Evolutionary conservation across 2,329 filamentous ascomycete species (phyloP), one percentile per base, ranked within the genome.

Genomic region (Diaporthe ilicicola): DNA sequence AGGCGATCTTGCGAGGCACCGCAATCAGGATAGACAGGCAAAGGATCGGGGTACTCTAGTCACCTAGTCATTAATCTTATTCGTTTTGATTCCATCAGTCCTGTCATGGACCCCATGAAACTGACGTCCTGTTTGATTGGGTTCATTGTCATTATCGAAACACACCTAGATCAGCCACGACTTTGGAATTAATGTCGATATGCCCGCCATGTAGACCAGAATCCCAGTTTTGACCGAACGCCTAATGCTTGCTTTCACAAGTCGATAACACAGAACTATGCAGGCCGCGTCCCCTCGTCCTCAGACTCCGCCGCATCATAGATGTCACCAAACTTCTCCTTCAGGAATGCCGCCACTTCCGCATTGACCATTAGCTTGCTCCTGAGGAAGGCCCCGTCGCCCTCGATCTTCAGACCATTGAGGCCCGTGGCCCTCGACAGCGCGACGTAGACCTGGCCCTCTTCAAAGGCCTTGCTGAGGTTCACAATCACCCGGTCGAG

Each of bases 361-460:
- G 50, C 37, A 50, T 83, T 81, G 3, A 78, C 80, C 5, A 78
- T 77, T 7, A 77, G 74, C 7, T 78, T 78, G 15, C 72, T 74
- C 4, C 72, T 73, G 42, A 83, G 70, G 1, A 77, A 77, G 1
- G 59, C 70, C 1, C 75, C 70, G 54, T 76, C 73, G 0, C 81
- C 82, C 66, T 81, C 78, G 24, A 84, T 77, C 74, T 78, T 80
- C 48, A 91, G 77, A 0, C 88, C 88, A 1, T 81, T 76, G 2
- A 90, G 80, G 12, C 81, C 83, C 19, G 82, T 83, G n/a, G 87
- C 88, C 73, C 89, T 79, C 24, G 86, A 89, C 19, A 91, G 81
- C n/a, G 88, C 89, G 9, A 92, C 90, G 70, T 92, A 92, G 0
- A 86, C 85, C 78, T 91, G 89, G 0, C 89, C 88, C 34, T 84